Evolutionary conservation across 495 filamentous ascomycete species (phyloP), one percentile per base, ranked within the genome.

Genomic region (Cercophora sp.): DNA sequence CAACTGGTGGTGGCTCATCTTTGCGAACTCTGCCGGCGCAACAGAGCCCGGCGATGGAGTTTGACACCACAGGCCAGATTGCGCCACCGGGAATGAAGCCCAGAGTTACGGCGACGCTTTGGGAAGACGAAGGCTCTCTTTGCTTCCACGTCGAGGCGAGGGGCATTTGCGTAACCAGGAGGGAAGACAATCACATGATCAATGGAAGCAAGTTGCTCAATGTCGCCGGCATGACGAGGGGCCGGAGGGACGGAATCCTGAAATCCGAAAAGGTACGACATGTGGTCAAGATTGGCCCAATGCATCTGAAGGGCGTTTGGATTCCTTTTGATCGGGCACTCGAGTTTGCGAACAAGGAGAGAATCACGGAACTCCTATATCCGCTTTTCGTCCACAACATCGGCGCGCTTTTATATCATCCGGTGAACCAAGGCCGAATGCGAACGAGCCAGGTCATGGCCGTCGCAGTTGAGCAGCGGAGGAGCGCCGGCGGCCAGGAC

Each of bases 181-280:
- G 93, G 62, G 93, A 98, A 80, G 93, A 98, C 60, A 98, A 98
- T 66, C 87, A 93, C 61, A 96, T 98, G 91, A 96, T 98, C 70
- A 98, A 98, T 61, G 93, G 93, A 5, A 98, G 93, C 3, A 98
- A 98, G 68, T 73, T 98, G 45, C 75, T 98, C 40, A 98, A 98
- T 55, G 93, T 98, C 16, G 93, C 93, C 18, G 92, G 93, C 2
- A 98, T 98, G 93, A 98, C 93, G 23, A 81, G 93, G 59, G 93
- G 93, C 36, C 86, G 93, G 44, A 83, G 93, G 62, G 93, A 98
- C 66, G 93, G 93, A 35, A 98, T 98, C 54, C 72, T 98, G 39
- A 98, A 98, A 74, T 96, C 92, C 69, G 93, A 98, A 66, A 97
- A 97, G 69, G 80, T 90, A 27, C 82, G 93, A 23, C 91, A 96